Conservation (phyloP, 805 yeast species). For the Alloascoidea hylecoeti region DNA sequence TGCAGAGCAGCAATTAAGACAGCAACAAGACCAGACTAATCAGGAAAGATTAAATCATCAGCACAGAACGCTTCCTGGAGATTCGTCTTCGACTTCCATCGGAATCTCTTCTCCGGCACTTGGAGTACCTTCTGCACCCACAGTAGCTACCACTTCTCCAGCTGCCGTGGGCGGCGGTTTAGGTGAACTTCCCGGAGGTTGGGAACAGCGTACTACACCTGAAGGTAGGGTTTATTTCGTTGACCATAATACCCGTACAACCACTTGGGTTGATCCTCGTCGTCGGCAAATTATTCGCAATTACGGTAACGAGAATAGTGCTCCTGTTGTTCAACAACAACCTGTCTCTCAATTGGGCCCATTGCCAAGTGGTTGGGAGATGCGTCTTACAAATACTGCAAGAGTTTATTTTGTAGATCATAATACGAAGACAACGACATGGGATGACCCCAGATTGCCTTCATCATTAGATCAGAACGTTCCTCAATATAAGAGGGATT, state of each 20-base stretch:
- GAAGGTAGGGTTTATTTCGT: constrained; percentile 98
- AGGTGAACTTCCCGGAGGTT: constrained; percentile 95
- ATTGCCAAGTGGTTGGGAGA: constrained; percentile 98
- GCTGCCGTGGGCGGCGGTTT: constrained; percentile 39
- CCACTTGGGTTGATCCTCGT: constrained; percentile 99
- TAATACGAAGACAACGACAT: constrained; percentile 96
- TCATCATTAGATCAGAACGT: constrained; percentile 95
- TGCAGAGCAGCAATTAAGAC: constrained; percentile 36
- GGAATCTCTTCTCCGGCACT: no score
- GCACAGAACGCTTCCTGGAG: constrained; percentile 78
- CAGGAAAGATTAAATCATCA: constrained; percentile 85
- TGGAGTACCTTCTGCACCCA: constrained; percentile 12
- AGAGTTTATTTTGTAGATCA: constrained; percentile 98
- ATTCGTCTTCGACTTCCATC: constrained; percentile 7
- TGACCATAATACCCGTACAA: constrained; percentile 98
- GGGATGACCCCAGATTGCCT: constrained; percentile 99
- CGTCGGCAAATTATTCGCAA: constrained; percentile 97
- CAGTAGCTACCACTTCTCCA: constrained; percentile 32
- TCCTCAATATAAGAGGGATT: constrained; percentile 98
- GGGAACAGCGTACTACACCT: constrained; percentile 98
- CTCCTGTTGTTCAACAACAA: constrained; percentile 80
- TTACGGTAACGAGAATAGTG: constrained; percentile 39
- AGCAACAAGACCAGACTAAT: constrained; percentile 51
- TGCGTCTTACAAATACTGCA: constrained; percentile 97
- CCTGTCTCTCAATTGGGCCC: constrained; percentile 97